Conservation (phyloP, 352 stramenopile genomes). For the Phytopythium chamaehyphon region DNA sequence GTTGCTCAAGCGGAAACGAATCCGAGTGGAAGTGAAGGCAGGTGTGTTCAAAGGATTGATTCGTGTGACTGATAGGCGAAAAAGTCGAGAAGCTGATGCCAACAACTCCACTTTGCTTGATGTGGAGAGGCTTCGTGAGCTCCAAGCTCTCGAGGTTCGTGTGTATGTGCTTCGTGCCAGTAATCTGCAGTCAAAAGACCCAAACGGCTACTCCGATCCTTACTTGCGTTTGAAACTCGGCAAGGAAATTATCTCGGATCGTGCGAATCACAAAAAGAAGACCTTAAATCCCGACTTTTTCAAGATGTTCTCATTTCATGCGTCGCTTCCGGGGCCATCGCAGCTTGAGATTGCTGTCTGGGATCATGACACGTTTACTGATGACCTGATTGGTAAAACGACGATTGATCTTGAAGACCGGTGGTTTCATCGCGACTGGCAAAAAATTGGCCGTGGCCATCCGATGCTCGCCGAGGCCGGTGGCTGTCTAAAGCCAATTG, state of each 20-base stretch:
- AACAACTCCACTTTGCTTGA: constrained; percentile 33
- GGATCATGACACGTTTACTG: constrained; percentile 69
- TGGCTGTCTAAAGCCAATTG: constrained; percentile 75
- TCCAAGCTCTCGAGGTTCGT: constrained; percentile 53
- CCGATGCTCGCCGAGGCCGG: constrained; percentile 13
- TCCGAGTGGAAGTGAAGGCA: constrained; percentile 52
- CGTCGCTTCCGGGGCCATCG: constrained; percentile 65
- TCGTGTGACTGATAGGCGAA: constrained; percentile 37
- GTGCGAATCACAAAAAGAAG: constrained; percentile 58
- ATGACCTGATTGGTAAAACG: constrained; percentile 89
- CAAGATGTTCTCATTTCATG: constrained; percentile 55
- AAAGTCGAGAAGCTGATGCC: constrained; percentile 1
- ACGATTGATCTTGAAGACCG: constrained; percentile 92
- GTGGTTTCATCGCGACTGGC: constrained; percentile 90
- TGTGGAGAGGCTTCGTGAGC: constrained; percentile 41
- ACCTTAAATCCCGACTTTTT: constrained; percentile 83
- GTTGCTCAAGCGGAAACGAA: constrained; percentile 43
- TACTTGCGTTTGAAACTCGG: constrained; percentile 75
- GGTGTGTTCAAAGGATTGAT: constrained; percentile 84
- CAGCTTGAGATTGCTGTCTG: constrained; percentile 79
- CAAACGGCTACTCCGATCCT: constrained; percentile 75
- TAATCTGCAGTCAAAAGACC: constrained; percentile 77
- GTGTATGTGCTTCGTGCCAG: constrained; percentile 70
- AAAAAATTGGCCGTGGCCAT: constrained; percentile 39
- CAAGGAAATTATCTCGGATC: constrained; percentile 66